Conservation (phyloP, 306 rosid genomes). For the Gleditsia sinensis region DNA sequence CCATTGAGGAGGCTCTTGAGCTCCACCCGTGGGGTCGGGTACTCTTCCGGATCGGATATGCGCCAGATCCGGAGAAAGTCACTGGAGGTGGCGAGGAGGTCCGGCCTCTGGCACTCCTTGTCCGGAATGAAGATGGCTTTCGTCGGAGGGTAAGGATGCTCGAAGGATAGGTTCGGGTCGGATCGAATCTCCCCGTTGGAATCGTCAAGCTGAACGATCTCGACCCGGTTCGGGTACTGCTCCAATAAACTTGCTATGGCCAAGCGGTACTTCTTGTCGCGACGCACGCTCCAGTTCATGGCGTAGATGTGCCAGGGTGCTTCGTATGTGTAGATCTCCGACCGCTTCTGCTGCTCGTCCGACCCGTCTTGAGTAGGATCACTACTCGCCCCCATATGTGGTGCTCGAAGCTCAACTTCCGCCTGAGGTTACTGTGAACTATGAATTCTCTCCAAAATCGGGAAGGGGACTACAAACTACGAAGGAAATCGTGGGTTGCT, state of each 20-base stretch:
- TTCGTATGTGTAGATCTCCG: slow-evolving; percentile 97
- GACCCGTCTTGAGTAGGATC: slow-evolving; percentile 76
- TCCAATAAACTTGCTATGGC: slow-evolving; percentile 88
- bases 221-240: slow-evolving; percentile 77
- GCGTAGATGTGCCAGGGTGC: slow-evolving; percentile 98
- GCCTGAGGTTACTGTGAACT: neutral
- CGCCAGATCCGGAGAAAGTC: slow-evolving; percentile 95
- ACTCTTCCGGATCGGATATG: slow-evolving; percentile 56
- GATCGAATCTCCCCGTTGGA: slow-evolving; percentile 92
- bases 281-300: slow-evolving; percentile 99
- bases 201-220: slow-evolving; percentile 96
- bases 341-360: slow-evolving; percentile 95
- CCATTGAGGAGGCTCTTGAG: slow-evolving; percentile 83
- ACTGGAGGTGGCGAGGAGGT: slow-evolving; percentile 91
- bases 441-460: too few species aligned
- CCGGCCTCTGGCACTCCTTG: slow-evolving; percentile 90
- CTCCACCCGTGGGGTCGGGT: slow-evolving; percentile 47
- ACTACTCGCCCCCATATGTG: slow-evolving; percentile 71
- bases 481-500: neutral
- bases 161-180: slow-evolving; percentile 84
- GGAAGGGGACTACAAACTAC: neutral
- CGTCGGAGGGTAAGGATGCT: slow-evolving; percentile 95
- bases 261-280: slow-evolving; percentile 89
- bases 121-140: slow-evolving; percentile 94
- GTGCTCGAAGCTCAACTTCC: neutral